Evolutionary conservation across 345 rosid genomes (phyloP).

Genomic region (Physaria fendleri): DNA sequence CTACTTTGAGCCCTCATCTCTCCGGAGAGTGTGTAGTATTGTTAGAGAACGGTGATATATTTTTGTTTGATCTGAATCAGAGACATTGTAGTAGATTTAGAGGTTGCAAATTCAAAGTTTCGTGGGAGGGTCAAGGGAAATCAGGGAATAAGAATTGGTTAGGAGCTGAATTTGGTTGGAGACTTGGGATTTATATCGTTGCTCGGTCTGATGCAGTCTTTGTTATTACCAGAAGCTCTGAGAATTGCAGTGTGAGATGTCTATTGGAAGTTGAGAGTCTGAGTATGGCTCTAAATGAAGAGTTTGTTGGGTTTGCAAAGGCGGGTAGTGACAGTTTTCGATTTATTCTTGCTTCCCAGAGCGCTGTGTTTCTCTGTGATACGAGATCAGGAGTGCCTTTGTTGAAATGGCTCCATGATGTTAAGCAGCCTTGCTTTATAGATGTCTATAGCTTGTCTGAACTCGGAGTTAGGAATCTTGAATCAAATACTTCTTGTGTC

Average conservation of each 20-base stretch:
- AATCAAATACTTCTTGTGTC: conserved; percentile 44
- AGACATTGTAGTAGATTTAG: conserved; percentile 17
- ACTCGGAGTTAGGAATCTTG: conserved; percentile 39
- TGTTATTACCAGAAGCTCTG: conserved; percentile 42
- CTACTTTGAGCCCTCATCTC: conserved; percentile 54
- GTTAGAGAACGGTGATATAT: conserved; percentile 54
- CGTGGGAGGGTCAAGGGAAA: conserved; percentile 31
- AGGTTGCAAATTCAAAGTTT: conserved; percentile 42
- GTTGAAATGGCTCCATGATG: conserved; percentile 59
- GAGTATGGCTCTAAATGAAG: conserved; percentile 31
- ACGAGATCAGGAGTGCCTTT: conserved; percentile 47
- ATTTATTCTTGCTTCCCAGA: conserved; percentile 50
- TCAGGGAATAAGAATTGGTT: conserved; percentile 39
- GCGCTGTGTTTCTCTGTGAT: conserved; percentile 51
- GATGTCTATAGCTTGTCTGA: conserved; percentile 54
- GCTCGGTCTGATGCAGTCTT: conserved; percentile 56
- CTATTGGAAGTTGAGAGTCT: conserved; percentile 47
- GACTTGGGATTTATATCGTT: conserved; percentile 43
- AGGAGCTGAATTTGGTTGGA: conserved; percentile 64
- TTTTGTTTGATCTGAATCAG: conserved; percentile 48
- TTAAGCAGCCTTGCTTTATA: conserved; percentile 46
- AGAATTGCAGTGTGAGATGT: conserved; percentile 30
- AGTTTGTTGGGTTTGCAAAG: conserved; percentile 42
- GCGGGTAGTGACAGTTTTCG: conserved; percentile 43
- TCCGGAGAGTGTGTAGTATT: conserved; percentile 43